phyloP scores from a whole-genome alignment of 2,329 filamentous ascomycete genomes.

The Thielaviopsis musarum region DNA sequence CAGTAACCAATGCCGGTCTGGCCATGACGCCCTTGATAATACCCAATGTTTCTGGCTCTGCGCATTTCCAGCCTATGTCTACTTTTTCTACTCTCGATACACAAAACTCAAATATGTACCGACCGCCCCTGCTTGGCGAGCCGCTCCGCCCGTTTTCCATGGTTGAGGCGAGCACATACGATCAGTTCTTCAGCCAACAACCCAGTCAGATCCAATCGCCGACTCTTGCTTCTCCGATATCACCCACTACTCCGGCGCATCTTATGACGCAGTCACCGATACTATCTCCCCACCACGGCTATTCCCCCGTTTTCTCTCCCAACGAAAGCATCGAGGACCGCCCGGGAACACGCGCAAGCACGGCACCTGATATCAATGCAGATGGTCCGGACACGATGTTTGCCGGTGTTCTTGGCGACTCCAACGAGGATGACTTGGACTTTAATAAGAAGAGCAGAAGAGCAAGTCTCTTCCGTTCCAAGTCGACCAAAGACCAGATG shows the following conservation, averaged over 20 bases:
- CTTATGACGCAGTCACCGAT: background rate
- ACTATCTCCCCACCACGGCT: background rate
- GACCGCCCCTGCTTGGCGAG: background rate
- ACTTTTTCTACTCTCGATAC: background rate
- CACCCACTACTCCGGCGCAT: background rate
- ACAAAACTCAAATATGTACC: background rate
- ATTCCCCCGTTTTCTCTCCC: slow-evolving; percentile 4
- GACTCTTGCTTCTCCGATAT: background rate
- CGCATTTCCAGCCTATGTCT: background rate
- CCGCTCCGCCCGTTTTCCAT: background rate
- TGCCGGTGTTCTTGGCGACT: slow-evolving; percentile 9
- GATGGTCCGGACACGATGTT: slow-evolving; percentile 8
- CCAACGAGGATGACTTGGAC: slow-evolving; percentile 1
- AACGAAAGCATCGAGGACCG: background rate
- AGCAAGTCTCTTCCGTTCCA: slow-evolving; percentile 8
- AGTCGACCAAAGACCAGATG: slow-evolving; percentile 6
- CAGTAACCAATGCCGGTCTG: background rate
- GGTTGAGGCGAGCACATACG: background rate
- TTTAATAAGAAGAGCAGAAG: slow-evolving; percentile 6
- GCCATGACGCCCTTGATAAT: background rate
- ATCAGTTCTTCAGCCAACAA: background rate
- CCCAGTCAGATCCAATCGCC: background rate
- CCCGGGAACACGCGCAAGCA: slow-evolving; percentile 1
- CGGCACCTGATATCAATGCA: background rate
- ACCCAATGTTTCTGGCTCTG: background rate